These are phyloP conservation scores for Chenopodium berlandieri DNA, from an alignment of 148 eudicot genomes.

Conservation along the genomic window DNA sequence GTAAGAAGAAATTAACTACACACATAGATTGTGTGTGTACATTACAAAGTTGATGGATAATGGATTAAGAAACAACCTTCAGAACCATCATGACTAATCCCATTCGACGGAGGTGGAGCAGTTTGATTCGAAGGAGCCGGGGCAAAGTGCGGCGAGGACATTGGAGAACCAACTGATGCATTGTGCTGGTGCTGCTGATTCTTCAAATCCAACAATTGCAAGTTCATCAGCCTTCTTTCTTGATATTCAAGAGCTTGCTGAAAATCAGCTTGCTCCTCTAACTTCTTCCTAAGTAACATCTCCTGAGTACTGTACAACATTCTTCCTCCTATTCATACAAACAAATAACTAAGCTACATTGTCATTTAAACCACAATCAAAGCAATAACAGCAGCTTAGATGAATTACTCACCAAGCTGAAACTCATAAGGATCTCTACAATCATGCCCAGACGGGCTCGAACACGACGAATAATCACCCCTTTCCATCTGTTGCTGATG, in stretches of 20 bases:
- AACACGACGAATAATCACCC: slow-evolving; percentile 57
- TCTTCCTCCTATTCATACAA: slow-evolving; percentile 52
- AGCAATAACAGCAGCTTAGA: not conserved
- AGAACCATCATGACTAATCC: slow-evolving; percentile 32
- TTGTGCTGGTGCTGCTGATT: slow-evolving; percentile 41
- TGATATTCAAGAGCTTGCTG: slow-evolving; percentile 85
- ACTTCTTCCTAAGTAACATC: slow-evolving; percentile 58
- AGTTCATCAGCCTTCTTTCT: slow-evolving; percentile 71
- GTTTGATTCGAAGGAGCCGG: slow-evolving; percentile 25
- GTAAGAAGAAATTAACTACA: not conserved
- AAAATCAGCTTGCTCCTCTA: slow-evolving; percentile 73
- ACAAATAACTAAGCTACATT: not conserved
- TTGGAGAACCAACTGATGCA: slow-evolving; percentile 27
- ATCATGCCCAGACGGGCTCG: slow-evolving; percentile 70
- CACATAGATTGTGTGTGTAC: not conserved
- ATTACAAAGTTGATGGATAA: not conserved
- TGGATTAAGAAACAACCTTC: slow-evolving; percentile 42
- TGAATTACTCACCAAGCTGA: slow-evolving; percentile 48
- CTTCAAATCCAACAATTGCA: slow-evolving; percentile 69
- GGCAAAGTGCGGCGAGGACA: slow-evolving; percentile 31
- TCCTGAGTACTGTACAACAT: slow-evolving; percentile 60
- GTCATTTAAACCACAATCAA: not conserved
- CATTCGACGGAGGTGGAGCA: slow-evolving; percentile 25
- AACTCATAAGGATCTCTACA: slow-evolving; percentile 58
- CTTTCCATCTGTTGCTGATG: slow-evolving; percentile 59